A percentile compares a stretch with the other conserved stretches of the same genome.
Conservation (phyloP, 495 filamentous ascomycete species). For the Penicillium longicatenatum region DNA sequence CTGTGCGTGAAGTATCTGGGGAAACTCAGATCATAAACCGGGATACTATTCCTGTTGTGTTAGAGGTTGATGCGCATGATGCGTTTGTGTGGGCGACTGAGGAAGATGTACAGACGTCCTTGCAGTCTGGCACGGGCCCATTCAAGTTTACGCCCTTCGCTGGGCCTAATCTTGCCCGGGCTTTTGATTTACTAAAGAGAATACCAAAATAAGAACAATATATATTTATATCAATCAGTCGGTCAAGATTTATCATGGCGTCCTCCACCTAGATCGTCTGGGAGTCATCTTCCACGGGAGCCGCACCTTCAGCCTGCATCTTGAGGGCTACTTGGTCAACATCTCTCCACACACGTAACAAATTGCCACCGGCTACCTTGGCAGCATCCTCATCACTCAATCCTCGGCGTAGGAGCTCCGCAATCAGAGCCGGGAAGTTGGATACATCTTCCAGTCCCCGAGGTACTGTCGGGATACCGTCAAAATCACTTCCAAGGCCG, state of each 20-base stretch:
- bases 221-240: not conserved
- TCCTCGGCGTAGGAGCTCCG: constrained; percentile 67
- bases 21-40: constrained; percentile 7
- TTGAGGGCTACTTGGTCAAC: constrained; percentile 65
- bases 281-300: constrained; percentile 60
- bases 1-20: not conserved
- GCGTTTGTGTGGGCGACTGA: constrained; percentile 47
- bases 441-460: constrained; percentile 72
- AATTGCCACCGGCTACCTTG: constrained; percentile 71
- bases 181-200: constrained; percentile 17
- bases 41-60: constrained; percentile 33
- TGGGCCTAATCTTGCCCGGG: constrained; percentile 20
- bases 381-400: constrained; percentile 66
- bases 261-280: not conserved
- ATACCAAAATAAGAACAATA: not conserved
- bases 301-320: constrained; percentile 60
- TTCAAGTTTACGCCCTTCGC: constrained; percentile 12
- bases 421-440: constrained; percentile 79
- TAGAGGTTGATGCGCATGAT: constrained; percentile 49
- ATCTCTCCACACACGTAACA: constrained; percentile 75
- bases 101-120: constrained; percentile 33
- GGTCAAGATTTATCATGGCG: not conserved
- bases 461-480: constrained; percentile 54
- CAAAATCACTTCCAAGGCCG: constrained; percentile 65
- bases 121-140: constrained; percentile 8